These are phyloP conservation scores for Saussurea involucrata DNA, from an alignment of 129 eudicot genomes.

Conservation along the genomic window DNA sequence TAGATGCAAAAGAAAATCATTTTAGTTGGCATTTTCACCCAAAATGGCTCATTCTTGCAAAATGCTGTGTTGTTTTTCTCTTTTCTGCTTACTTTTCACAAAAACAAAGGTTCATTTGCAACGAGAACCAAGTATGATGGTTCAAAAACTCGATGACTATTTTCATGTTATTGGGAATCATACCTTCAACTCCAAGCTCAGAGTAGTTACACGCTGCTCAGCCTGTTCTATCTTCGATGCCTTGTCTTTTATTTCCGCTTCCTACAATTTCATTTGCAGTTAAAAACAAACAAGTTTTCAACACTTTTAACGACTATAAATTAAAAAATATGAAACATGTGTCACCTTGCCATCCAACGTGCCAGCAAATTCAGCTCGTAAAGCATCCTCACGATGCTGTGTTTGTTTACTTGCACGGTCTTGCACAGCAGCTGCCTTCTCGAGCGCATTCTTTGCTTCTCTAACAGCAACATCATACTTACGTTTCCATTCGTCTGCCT, in stretches of 20 bases:
- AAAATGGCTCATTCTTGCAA: background rate
- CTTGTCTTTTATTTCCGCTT: constrained; percentile 73
- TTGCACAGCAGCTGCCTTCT: constrained; percentile 85
- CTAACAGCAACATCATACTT: constrained; percentile 82
- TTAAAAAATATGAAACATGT: background rate
- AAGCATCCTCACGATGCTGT: constrained; percentile 77
- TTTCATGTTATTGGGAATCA: constrained; percentile 6
- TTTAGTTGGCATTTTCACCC: background rate
- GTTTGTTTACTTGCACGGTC: constrained; percentile 74
- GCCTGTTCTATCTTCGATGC: constrained; percentile 66
- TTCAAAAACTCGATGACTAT: background rate
- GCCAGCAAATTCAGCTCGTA: constrained; percentile 65
- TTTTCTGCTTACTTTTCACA: background rate
- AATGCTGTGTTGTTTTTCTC: background rate
- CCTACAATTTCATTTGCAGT: constrained; percentile 46
- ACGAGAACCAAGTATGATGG: background rate
- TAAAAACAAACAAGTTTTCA: constrained; percentile 1
- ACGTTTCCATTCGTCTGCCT: constrained; percentile 96
- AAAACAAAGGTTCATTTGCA: background rate
- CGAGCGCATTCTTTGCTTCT: constrained; percentile 84
- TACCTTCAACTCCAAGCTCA: constrained; percentile 90
- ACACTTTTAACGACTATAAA: background rate
- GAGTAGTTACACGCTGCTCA: constrained; percentile 83
- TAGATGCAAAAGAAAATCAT: background rate
- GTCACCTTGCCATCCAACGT: constrained; percentile 70